phyloP scores from a whole-genome alignment of 2,329 filamentous ascomycete genomes.

The Neobulgaria alba region DNA sequence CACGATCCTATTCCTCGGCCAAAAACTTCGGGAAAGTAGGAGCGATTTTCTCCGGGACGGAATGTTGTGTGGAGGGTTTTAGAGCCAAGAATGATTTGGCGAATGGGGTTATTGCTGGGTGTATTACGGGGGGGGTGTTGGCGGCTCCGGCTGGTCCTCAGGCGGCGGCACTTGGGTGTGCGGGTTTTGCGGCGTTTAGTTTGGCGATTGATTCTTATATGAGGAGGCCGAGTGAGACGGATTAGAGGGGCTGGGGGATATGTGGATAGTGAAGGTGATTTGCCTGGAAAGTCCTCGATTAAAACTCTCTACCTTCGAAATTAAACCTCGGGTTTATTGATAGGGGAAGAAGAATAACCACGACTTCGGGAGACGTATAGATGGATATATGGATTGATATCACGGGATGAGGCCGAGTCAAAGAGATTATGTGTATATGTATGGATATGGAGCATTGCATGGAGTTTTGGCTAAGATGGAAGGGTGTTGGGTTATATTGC shows the following conservation, averaged over 20 bases:
- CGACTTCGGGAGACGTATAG: too few relatives aligned
- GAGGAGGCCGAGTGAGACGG: conserved; percentile 62
- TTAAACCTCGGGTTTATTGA: too few relatives aligned
- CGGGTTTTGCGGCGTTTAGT: conserved; percentile 87
- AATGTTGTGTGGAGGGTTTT: conserved; percentile 90
- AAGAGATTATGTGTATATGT: too few relatives aligned
- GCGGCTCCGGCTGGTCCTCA: conserved; percentile 83
- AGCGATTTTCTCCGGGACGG: conserved; percentile 82
- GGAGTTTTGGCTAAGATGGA: too few relatives aligned
- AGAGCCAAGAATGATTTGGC: conserved; percentile 88
- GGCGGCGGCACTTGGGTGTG: conserved; percentile 79
- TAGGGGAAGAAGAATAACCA: too few relatives aligned
- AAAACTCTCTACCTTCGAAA: too few relatives aligned
- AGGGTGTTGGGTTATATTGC: too few relatives aligned
- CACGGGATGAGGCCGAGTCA: too few relatives aligned
- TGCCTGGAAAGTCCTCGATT: too few relatives aligned
- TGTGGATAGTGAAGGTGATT: too few relatives aligned
- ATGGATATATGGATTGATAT: too few relatives aligned
- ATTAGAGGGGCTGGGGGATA: conserved; percentile 21
- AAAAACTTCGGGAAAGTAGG: conserved; percentile 96
- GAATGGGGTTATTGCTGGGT: conserved; percentile 83
- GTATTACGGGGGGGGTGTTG: conserved; percentile 81
- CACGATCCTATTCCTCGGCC: conserved; percentile 70
- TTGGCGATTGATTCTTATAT: conserved; percentile 89
- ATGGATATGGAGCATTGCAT: too few relatives aligned